Evolutionary conservation across 2,329 filamentous ascomycete species (phyloP).

Genomic region (Ophiosphaerella narmari): DNA sequence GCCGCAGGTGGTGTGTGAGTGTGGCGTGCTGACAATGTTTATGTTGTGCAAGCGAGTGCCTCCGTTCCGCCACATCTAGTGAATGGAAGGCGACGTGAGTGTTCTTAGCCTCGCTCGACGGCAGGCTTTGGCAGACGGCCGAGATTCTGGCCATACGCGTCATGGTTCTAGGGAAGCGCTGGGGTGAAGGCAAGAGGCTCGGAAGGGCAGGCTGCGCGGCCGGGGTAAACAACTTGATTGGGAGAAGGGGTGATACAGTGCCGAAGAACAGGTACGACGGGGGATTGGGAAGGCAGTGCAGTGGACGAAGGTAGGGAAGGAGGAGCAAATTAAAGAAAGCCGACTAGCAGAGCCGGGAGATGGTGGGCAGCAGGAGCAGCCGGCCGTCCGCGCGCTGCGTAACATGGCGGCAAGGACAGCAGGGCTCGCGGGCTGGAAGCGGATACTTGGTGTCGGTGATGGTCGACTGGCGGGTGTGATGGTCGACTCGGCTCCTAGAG

Average conservation of each 20-base stretch:
- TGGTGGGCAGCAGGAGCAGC: not conserved
- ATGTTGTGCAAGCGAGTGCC: not conserved
- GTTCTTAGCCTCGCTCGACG: too few relatives aligned
- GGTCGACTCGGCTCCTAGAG: not conserved
- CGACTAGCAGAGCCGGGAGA: too few relatives aligned
- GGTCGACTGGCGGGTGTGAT: too few relatives aligned
- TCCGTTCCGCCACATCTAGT: too few relatives aligned
- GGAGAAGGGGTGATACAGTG: constrained; percentile 13
- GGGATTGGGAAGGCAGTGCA: too few relatives aligned
- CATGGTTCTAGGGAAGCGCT: not conserved
- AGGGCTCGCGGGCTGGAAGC: too few relatives aligned
- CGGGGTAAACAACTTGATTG: constrained; percentile 2
- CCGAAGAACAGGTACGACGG: constrained; percentile 4
- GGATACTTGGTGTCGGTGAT: too few relatives aligned
- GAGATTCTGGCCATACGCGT: not conserved
- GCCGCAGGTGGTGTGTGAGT: not conserved
- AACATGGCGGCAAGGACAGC: too few relatives aligned
- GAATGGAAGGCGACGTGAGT: too few relatives aligned
- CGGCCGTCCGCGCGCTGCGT: not conserved
- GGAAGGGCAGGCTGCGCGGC: not conserved
- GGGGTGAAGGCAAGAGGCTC: not conserved
- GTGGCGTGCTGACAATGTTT: not conserved
- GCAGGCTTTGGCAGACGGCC: too few relatives aligned
- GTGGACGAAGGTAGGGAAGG: too few relatives aligned
- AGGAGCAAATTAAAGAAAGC: too few relatives aligned